Conservation (phyloP, 768 basidiomycete genomes). For the Pleurotus salmoneostramineus region DNA sequence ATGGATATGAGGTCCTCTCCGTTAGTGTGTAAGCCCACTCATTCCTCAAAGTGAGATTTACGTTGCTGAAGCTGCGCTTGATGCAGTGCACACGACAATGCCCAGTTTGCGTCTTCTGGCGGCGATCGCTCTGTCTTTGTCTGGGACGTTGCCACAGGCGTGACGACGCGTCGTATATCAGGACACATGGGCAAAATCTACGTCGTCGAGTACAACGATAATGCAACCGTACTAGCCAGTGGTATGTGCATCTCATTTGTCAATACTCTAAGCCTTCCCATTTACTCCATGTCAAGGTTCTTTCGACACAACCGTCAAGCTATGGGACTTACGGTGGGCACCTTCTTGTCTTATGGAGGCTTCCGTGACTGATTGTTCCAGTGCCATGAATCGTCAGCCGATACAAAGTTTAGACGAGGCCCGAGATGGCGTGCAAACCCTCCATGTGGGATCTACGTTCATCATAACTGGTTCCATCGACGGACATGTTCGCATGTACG, state of each 20-base stretch:
- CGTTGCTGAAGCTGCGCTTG: background rate
- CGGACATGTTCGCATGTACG: slow-evolving; percentile 89
- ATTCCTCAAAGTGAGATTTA: background rate
- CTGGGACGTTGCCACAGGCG: slow-evolving; percentile 92
- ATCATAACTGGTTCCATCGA: slow-evolving; percentile 87
- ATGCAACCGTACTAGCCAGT: slow-evolving; percentile 83
- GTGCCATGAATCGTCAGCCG: slow-evolving; percentile 74
- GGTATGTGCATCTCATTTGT: slow-evolving; percentile 42
- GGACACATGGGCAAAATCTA: slow-evolving; percentile 93
- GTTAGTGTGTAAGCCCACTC: slow-evolving; percentile 69
- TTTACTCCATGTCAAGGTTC: slow-evolving; percentile 53
- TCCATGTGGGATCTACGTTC: slow-evolving; percentile 62
- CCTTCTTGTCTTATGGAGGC: background rate
- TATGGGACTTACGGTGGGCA: slow-evolving; percentile 88
- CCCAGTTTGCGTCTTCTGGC: slow-evolving; percentile 89
- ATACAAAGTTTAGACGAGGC: slow-evolving; percentile 93
- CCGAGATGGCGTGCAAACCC: slow-evolving; percentile 78
- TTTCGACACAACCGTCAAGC: slow-evolving; percentile 83
- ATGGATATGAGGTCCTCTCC: slow-evolving; percentile 94
- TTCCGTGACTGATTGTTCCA: slow-evolving; percentile 19
- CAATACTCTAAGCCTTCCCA: background rate
- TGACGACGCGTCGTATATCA: slow-evolving; percentile 75
- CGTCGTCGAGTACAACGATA: slow-evolving; percentile 84
- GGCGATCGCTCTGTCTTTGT: slow-evolving; percentile 91
- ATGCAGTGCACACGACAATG: slow-evolving; percentile 73